A percentile compares a stretch with the other conserved stretches of the same genome.
phyloP scores from a whole-genome alignment of 2,329 filamentous ascomycete genomes.

The Trichoderma sp. region DNA sequence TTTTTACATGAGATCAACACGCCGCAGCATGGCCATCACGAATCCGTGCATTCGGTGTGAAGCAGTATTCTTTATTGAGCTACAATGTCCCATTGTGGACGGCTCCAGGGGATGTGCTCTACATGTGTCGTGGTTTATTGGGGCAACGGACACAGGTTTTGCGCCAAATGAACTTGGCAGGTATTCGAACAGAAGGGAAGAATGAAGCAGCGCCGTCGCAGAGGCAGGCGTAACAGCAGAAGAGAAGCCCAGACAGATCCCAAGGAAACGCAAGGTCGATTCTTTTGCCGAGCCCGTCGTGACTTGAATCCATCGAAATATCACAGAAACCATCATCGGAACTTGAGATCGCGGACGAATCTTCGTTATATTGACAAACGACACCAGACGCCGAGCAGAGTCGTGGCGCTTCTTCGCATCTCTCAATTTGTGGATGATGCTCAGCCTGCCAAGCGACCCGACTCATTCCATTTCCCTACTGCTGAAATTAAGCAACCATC shows the following conservation, averaged over 20 bases:
- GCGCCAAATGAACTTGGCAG: background rate
- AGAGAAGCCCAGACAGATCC: background rate
- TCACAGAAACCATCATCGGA: background rate
- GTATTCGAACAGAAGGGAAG: background rate
- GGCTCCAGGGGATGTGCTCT: too few relatives aligned
- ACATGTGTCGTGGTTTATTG: background rate
- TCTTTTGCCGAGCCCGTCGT: background rate
- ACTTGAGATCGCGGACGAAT: conserved; percentile 37
- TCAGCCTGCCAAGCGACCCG: conserved; percentile 43
- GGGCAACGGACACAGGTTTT: background rate
- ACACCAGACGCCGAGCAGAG: conserved; percentile 48
- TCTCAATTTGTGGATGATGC: conserved; percentile 38
- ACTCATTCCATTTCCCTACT: conserved; percentile 43
- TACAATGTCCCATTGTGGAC: too few relatives aligned
- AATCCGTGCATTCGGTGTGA: background rate
- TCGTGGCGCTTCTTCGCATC: conserved; percentile 45
- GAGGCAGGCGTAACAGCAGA: background rate
- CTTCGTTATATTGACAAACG: conserved; percentile 47
- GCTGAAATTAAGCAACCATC: conserved; percentile 39
- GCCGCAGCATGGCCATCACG: background rate
- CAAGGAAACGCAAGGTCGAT: background rate
- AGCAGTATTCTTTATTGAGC: background rate
- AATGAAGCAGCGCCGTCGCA: background rate
- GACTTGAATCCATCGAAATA: conserved; percentile 2
- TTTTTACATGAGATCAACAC: background rate